Evolutionary conservation across 2,329 filamentous ascomycete species (phyloP).

Genomic region (Talaromyces sp.): DNA sequence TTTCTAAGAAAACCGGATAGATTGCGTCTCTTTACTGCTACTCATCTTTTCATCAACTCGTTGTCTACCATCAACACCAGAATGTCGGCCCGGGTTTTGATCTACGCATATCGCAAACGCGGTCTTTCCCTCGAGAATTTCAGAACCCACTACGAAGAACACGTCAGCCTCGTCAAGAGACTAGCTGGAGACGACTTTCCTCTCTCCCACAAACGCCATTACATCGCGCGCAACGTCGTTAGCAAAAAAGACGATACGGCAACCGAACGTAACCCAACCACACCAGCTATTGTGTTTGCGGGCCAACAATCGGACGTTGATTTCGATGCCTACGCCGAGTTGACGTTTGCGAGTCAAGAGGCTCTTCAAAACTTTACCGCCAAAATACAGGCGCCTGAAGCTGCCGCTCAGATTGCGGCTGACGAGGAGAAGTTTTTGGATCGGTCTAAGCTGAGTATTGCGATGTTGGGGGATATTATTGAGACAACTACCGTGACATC

Average conservation of each 20-base stretch:
- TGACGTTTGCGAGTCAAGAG: slow-evolving; percentile 23
- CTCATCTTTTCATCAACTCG: background rate
- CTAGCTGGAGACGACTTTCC: slow-evolving; percentile 23
- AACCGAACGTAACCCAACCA: slow-evolving; percentile 21
- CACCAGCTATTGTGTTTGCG: slow-evolving; percentile 20
- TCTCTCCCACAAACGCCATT: slow-evolving; percentile 23
- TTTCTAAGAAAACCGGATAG: background rate
- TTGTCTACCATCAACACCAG: background rate
- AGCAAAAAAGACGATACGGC: slow-evolving; percentile 2
- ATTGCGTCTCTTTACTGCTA: background rate
- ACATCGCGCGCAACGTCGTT: slow-evolving; percentile 20
- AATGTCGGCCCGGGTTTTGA: slow-evolving; percentile 1
- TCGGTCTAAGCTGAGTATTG: slow-evolving; percentile 19
- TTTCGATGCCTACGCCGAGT: slow-evolving; percentile 23
- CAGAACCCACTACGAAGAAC: slow-evolving; percentile 24
- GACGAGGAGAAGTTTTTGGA: slow-evolving; percentile 26
- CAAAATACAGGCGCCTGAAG: slow-evolving; percentile 20
- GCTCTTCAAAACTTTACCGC: slow-evolving; percentile 21
- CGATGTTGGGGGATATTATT: slow-evolving; percentile 6
- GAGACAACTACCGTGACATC: background rate
- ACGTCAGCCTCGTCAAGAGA: slow-evolving; percentile 22
- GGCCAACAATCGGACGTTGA: slow-evolving; percentile 24
- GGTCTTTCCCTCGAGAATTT: slow-evolving; percentile 24
- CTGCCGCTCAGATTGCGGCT: slow-evolving; percentile 21
- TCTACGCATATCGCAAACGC: slow-evolving; percentile 22